Conservation (phyloP, 2,329 filamentous ascomycete species). For the Ceratocystis variospora region DNA sequence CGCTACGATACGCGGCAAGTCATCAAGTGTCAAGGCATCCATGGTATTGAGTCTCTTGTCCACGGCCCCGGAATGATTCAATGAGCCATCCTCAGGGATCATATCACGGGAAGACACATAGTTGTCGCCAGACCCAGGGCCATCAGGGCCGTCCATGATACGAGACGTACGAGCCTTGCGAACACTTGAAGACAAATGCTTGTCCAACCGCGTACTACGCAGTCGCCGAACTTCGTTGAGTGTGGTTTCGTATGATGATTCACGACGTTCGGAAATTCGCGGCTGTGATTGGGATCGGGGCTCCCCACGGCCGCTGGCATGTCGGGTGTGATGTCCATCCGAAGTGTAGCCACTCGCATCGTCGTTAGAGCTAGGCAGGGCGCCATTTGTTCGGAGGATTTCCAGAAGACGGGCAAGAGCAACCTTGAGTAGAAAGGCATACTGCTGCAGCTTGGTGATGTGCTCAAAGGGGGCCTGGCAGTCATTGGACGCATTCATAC, state of each 20-base stretch:
- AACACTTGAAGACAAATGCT: constrained; percentile 84
- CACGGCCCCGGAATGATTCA: constrained; percentile 52
- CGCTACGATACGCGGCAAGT: constrained; percentile 90
- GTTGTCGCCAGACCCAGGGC: constrained; percentile 58
- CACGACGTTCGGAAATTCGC: constrained; percentile 42
- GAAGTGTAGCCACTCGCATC: constrained; percentile 58
- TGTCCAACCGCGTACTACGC: constrained; percentile 84
- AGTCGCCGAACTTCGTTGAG: constrained; percentile 87
- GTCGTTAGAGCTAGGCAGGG: constrained; percentile 60
- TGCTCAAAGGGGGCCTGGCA: constrained; percentile 46
- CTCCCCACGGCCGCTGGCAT: constrained; percentile 31
- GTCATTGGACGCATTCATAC: constrained; percentile 45
- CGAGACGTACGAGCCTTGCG: constrained; percentile 80
- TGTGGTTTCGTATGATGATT: constrained; percentile 83
- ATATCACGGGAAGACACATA: constrained; percentile 34
- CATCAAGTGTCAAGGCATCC: constrained; percentile 84
- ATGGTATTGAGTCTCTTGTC: constrained; percentile 80
- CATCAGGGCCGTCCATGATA: constrained; percentile 73
- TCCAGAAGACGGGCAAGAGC: constrained; percentile 80
- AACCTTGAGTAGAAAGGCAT: constrained; percentile 82
- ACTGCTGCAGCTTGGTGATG: constrained; percentile 81
- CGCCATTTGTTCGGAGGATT: constrained; percentile 70
- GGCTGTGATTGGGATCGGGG: constrained; percentile 62
- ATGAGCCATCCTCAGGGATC: constrained; percentile 66
- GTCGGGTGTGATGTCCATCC: constrained; percentile 31